phyloP scores from a whole-genome alignment of 139 green algal species.

The Trebouxia sp. region DNA sequence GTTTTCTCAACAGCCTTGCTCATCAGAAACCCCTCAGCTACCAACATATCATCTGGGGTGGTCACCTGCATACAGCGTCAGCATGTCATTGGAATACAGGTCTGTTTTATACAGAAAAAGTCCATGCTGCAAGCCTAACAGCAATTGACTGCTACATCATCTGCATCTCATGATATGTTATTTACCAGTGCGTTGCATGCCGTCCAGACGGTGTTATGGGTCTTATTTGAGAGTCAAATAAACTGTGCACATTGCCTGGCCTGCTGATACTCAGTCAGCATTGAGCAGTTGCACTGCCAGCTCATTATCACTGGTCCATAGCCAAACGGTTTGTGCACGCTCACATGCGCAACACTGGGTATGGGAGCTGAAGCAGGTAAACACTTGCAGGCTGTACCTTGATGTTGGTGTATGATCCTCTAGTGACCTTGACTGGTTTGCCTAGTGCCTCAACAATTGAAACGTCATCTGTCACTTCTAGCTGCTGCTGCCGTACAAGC shows the following conservation, averaged over 20 bases:
- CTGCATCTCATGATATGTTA: background rate
- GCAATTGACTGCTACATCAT: background rate
- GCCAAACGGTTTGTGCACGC: background rate
- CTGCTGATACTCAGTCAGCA: background rate
- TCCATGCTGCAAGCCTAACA: background rate
- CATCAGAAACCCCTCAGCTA: constrained; percentile 81
- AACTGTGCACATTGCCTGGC: background rate
- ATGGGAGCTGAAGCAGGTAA: background rate
- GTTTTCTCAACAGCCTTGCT: background rate
- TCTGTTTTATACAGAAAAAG: background rate
- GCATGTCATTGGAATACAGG: no score
- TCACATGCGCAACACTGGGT: background rate
- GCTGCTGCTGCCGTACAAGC: constrained; percentile 65
- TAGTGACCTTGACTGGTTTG: constrained; percentile 89
- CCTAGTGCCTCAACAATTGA: constrained; percentile 96
- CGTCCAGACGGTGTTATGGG: background rate
- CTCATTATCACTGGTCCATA: background rate
- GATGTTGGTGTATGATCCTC: constrained; percentile 96
- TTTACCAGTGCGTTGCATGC: background rate
- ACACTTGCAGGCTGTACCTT: constrained; percentile 70
- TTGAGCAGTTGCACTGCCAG: background rate
- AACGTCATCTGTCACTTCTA: constrained; percentile 98
- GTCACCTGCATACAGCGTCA: constrained; percentile 55
- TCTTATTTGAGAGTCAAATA: background rate
- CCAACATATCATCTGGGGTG: constrained; percentile 84